Percentiles rank a stretch among this genome's conserved stretches.
phyloP scores from a whole-genome alignment of 345 rosid species.

The Sapria himalayana region DNA sequence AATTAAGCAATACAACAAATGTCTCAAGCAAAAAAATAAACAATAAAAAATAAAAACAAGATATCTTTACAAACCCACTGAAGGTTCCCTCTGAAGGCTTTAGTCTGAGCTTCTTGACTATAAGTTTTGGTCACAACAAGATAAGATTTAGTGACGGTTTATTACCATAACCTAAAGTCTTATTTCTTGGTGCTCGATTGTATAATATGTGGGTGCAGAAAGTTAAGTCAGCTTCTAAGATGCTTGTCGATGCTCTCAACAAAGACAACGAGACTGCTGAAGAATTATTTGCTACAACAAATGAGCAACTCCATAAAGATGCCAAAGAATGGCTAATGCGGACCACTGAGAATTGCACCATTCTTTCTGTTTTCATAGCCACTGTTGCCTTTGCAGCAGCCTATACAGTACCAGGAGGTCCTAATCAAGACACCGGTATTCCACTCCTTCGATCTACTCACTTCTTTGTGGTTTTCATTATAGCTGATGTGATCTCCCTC shows the following conservation, averaged over 20 bases:
- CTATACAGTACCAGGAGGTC: conserved; percentile 30
- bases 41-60: too few species aligned
- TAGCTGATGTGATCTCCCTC: conserved; percentile 30
- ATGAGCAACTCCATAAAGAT: conserved; percentile 12
- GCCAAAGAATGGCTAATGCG: conserved; percentile 42
- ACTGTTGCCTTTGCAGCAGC: conserved; percentile 44
- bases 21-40: too few species aligned
- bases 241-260: conserved; percentile 3
- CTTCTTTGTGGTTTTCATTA: conserved; percentile 17
- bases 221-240: neutral
- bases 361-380: conserved; percentile 34
- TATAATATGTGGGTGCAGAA: conserved; percentile 5
- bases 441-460: conserved; percentile 6
- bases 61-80: too few species aligned
- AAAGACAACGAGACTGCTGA: neutral
- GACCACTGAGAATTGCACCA: conserved; percentile 29
- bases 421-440: conserved; percentile 8
- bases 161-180: too few species aligned
- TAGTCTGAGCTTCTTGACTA: too few species aligned
- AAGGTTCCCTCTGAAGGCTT: too few species aligned
- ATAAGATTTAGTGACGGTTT: too few species aligned
- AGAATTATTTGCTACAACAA: neutral
- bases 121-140: too few species aligned
- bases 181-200: too few species aligned
- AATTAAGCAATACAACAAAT: too few species aligned